These are phyloP conservation scores for Ogataea sp. DNA, from an alignment of 805 yeast genomes.

Conservation along the genomic window DNA sequence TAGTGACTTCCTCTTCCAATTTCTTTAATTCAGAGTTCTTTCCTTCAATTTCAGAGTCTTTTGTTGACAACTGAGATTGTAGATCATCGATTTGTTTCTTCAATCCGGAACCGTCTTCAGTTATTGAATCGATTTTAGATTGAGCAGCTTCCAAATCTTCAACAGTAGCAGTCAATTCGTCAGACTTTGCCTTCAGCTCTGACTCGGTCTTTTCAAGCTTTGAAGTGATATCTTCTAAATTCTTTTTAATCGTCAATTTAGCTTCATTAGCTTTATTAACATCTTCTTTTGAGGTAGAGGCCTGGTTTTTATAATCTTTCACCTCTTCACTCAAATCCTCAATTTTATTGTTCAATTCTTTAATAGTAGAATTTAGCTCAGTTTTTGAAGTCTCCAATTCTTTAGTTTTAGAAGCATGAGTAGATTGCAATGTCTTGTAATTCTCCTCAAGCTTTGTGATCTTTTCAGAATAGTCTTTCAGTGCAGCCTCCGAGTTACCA, in stretches of 20 bases:
- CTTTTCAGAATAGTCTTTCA: slow-evolving; percentile 40
- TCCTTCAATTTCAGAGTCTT: background rate
- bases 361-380: slow-evolving; percentile 4
- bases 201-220: background rate
- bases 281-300: background rate
- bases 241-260: background rate
- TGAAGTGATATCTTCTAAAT: background rate
- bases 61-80: background rate
- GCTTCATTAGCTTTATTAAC: background rate
- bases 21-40: background rate
- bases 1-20: background rate
- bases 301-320: background rate
- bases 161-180: background rate
- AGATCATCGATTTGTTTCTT: background rate
- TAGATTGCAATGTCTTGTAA: slow-evolving; percentile 5
- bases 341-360: slow-evolving; percentile 6
- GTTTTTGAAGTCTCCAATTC: slow-evolving; percentile 10
- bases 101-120: background rate
- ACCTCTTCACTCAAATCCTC: slow-evolving; percentile 1
- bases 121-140: background rate
- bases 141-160: background rate
- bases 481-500: slow-evolving; percentile 40
- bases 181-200: slow-evolving; percentile 1
- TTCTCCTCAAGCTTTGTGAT: slow-evolving; percentile 34
- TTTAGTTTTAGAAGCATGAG: slow-evolving; percentile 7